These are phyloP conservation scores for Chamaecyparis obtusa DNA, from an alignment of 75 land plant genomes.

Conservation along the genomic window DNA sequence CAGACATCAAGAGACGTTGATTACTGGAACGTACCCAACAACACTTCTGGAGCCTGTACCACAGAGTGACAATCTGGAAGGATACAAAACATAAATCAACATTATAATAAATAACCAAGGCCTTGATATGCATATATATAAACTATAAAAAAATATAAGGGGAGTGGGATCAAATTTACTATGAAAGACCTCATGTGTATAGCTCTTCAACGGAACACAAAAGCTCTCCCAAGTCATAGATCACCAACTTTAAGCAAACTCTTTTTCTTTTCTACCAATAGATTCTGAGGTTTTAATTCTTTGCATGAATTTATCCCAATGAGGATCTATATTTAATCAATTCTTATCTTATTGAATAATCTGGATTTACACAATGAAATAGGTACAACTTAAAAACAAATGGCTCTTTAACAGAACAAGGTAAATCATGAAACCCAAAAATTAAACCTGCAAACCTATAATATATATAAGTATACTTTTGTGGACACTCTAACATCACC, in stretches of 20 bases:
- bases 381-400: background rate
- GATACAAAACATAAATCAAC: background rate
- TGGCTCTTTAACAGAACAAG: background rate
- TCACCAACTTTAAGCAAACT: conserved; percentile 97
- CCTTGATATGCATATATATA: background rate
- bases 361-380: background rate
- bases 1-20: conserved; percentile 83
- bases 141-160: background rate
- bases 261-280: conserved; percentile 79
- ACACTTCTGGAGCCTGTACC: conserved; percentile 90
- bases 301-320: conserved; percentile 10
- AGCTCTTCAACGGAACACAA: conserved; percentile 91
- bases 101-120: background rate
- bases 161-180: background rate
- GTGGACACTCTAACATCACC: conserved; percentile 19
- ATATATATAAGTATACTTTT: background rate
- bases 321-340: background rate
- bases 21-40: conserved; percentile 76
- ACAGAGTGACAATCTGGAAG: conserved; percentile 70
- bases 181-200: conserved; percentile 76
- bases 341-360: background rate
- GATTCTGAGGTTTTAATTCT: conserved; percentile 80
- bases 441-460: background rate
- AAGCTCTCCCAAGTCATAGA: conserved; percentile 89
- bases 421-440: background rate